Base-by-base conservation (phyloP, 2,329 filamentous ascomycete genomes). In the Colletotrichum phormii region DNA sequence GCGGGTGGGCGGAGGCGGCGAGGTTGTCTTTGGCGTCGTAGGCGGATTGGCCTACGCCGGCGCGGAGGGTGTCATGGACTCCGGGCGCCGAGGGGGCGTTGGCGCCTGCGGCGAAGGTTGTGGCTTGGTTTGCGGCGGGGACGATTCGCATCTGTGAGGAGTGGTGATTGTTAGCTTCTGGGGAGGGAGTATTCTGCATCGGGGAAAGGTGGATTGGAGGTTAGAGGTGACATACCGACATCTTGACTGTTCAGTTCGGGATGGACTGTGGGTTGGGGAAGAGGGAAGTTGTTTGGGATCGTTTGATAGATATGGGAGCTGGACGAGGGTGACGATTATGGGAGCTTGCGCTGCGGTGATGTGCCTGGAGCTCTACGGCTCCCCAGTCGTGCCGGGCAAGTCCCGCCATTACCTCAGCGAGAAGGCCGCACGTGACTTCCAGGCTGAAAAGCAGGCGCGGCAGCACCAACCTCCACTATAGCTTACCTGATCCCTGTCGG, bases 61-160 rank as follows among this genome's bases (percentile, higher is more conserved):
- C 88, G 80, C 97, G 95, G 78, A 99, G 93, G 22, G 94, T 95
- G 87, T 98, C 97, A 88, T 97, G 95, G 75, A 98, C 88, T 77
- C 96, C 96, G 0, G 95, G 95, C 18, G 95, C 96, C 1, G 96
- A 98, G 77, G 97, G 97, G 4, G 97, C 97, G 68, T 90, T 91
- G 78, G 89, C 88, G 77, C 88, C 85, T 86, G 93, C 92, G 79
- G 87, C 88, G 85, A 90, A 92, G 81, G 89, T 88, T 77, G 87
- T 90, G 78, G 91, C 84, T 87, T 96, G 90, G 77, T 86, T 81
- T 78, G 91, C 84, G 74, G 91, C 82, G 81, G 97, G 97, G 77
- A 94, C 91, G 85, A 99, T 93, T 86, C 95, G 95, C 89, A 98
- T 93, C 80, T 75, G 75, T 75, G n/a, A 18, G 26, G 51, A 35